These are phyloP conservation scores for Lichtheimia hyalospora DNA, from an alignment of 371 early-diverging fungal genomes.

Conservation along the genomic window DNA sequence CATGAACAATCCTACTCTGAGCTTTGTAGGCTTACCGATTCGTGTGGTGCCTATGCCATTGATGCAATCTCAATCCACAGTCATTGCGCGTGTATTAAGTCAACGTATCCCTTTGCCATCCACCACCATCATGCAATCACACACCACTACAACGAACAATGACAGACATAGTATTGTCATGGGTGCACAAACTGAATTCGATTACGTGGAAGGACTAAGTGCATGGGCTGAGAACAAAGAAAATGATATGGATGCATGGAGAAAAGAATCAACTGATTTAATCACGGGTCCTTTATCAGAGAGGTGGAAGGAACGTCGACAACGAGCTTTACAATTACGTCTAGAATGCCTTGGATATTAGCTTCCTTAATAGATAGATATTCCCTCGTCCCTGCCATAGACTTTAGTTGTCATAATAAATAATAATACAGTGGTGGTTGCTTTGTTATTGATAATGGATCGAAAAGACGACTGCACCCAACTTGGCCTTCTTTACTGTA, in stretches of 20 bases:
- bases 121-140: constrained; percentile 3
- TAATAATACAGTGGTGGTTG: too few species aligned
- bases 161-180: constrained; percentile 20
- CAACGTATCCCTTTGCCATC: constrained; percentile 16
- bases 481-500: too few species aligned
- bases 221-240: constrained; percentile 37
- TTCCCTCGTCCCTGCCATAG: too few species aligned
- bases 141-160: neutral
- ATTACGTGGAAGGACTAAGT: constrained; percentile 30
- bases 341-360: constrained; percentile 39
- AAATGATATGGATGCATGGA: neutral
- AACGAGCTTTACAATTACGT: constrained; percentile 20
- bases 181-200: constrained; percentile 6
- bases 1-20: constrained; percentile 51
- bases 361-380: neutral
- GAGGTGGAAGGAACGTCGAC: constrained; percentile 26
- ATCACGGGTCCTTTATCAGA: constrained; percentile 28
- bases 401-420: too few species aligned
- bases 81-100: constrained; percentile 41
- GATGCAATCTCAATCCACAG: constrained; percentile 50
- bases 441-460: too few species aligned
- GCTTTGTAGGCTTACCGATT: constrained; percentile 58
- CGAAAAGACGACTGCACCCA: too few species aligned
- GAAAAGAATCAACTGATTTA: constrained; percentile 20
- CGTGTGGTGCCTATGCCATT: constrained; percentile 57